A percentile compares a stretch with the other conserved stretches of the same genome.
phyloP scores from a whole-genome alignment of 305 asterid species.

The Fraxinus sp. region DNA sequence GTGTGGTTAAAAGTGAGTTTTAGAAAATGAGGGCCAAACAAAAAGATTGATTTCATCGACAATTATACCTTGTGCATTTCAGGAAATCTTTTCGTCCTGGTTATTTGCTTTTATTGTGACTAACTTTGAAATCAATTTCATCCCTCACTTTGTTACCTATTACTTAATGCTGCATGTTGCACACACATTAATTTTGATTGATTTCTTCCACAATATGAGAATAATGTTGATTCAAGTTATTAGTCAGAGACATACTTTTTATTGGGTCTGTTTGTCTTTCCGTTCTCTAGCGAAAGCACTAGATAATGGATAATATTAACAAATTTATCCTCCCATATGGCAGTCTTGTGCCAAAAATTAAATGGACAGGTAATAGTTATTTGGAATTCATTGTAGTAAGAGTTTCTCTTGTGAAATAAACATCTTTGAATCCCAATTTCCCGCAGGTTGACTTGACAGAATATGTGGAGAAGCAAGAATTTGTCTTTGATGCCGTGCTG shows the following conservation, averaged over 20 bases:
- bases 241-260: conserved; percentile 1
- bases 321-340: not conserved
- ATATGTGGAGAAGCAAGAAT: conserved; percentile 92
- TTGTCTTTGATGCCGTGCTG: conserved; percentile 97
- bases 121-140: not conserved
- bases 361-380: conserved; percentile 1
- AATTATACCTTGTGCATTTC: conserved; percentile 5
- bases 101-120: not conserved
- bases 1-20: not conserved
- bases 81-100: not conserved
- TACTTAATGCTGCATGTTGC: not conserved
- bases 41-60: not conserved
- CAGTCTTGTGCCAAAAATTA: not conserved
- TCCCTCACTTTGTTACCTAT: not conserved
- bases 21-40: not conserved
- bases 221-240: not conserved
- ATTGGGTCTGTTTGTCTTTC: not conserved
- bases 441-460: conserved; percentile 87
- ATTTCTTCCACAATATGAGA: conserved; percentile 1
- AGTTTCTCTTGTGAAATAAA: not conserved
- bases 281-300: not conserved
- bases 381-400: conserved; percentile 2
- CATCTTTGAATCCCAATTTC: conserved; percentile 22
- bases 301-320: not conserved
- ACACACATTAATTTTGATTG: not conserved